Base-by-base conservation (phyloP, 2,329 filamentous ascomycete species). In the Beauveria sp. region DNA sequence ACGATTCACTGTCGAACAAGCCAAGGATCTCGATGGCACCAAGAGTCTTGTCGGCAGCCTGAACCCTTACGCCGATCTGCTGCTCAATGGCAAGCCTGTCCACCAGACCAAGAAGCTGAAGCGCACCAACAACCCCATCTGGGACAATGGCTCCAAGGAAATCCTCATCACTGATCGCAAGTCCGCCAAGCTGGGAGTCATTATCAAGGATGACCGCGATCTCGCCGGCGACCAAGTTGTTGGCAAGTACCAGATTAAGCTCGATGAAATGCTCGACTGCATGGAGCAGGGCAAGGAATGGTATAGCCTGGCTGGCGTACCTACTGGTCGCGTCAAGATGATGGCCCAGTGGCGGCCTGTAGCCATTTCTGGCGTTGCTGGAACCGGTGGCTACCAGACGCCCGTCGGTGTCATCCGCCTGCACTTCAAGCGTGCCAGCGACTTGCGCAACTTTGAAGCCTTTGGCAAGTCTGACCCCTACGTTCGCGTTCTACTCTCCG, bases 401-500 rank as follows among this genome's bases (percentile, higher is more conserved):
- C 95, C 95, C 0, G 90, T 99, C 66, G 95, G 95, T 75, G 92
- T 99, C 24, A 91, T 98, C 86, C 88, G 95, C 65, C 81, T 99
- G 66, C 93, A 99, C 74, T 93, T 98, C 79, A 85, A 90, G 77
- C 87, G 85, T 69, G 95, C 91, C 34, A 84, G 81, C 55, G 86
- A 93, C 68, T 82, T 99, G 49, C 90, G 92, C 63, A 99, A 99
- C 73, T 83, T 97, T 58, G 95, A 99, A 75, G 91, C 91, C 2
- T 85, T 99, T 74, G 95, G 95, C 75, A 98, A 98, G 75, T 98
- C 95, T 1, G 96, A 99, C 73, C 91, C 95, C 0, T 99, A 99
- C 69, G 90, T 87, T 24, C 88, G 93, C 47, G 89, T 98, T 1
- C 75, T 97, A 58, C 82, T 97, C 8, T 96, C 93, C 53, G 93